Evolutionary conservation across 1,284 basidiomycete genomes (phyloP).

Genomic region (Wallemia mellicola): DNA sequence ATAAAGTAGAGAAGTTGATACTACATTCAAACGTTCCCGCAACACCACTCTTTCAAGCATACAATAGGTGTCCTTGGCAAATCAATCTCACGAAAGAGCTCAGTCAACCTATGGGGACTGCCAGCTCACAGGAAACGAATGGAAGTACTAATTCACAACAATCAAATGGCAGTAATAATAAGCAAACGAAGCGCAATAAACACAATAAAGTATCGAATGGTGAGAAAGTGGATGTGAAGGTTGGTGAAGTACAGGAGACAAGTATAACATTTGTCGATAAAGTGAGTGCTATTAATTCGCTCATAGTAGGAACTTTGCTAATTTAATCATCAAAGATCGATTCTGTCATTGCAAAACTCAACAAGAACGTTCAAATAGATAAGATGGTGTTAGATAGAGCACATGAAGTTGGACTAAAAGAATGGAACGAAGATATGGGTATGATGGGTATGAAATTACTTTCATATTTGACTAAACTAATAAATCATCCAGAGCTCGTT

Average conservation of each 20-base stretch:
- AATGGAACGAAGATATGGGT: background rate
- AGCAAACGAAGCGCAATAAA: background rate
- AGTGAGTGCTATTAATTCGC: too few relatives aligned
- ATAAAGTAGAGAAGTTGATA: background rate
- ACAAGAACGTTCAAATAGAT: background rate
- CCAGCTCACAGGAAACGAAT: background rate
- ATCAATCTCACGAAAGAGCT: background rate
- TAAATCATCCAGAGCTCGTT: background rate
- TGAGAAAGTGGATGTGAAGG: too few relatives aligned
- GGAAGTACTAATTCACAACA: too few relatives aligned
- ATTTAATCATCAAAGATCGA: background rate
- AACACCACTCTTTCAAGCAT: constrained; percentile 1
- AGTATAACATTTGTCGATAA: too few relatives aligned
- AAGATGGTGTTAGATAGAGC: background rate
- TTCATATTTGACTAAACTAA: background rate
- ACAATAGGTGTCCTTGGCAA: background rate
- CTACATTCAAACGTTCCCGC: background rate
- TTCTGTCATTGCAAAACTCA: background rate
- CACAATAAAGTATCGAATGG: background rate
- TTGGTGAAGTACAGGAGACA: too few relatives aligned
- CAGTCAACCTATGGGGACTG: background rate
- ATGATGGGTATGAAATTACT: background rate
- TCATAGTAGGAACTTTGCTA: too few relatives aligned
- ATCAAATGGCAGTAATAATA: background rate
- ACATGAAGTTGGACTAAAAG: background rate